These are phyloP conservation scores for Entonaema liquescens DNA, from an alignment of 495 filamentous ascomycete species.

Conservation along the genomic window DNA sequence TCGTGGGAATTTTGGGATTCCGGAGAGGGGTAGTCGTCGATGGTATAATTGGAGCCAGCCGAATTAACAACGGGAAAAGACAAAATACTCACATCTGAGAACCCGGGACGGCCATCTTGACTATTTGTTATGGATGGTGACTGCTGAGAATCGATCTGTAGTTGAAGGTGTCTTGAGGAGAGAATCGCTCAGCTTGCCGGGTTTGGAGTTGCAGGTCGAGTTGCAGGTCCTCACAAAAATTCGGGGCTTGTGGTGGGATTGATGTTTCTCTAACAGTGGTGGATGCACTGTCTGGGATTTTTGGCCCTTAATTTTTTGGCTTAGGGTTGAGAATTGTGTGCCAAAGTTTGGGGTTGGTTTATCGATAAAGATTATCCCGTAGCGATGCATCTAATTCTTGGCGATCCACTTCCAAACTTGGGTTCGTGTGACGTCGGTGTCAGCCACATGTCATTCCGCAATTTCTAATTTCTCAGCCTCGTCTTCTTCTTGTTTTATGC, in stretches of 20 bases:
- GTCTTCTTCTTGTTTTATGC: slow-evolving; percentile 27
- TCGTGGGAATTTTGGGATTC: not conserved
- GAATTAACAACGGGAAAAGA: not conserved
- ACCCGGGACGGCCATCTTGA: slow-evolving; percentile 62
- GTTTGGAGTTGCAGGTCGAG: slow-evolving; percentile 4
- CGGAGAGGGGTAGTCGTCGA: slow-evolving; percentile 9
- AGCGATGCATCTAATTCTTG: not conserved
- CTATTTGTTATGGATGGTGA: slow-evolving; percentile 43
- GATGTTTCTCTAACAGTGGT: slow-evolving; percentile 33
- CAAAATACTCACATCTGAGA: slow-evolving; percentile 62
- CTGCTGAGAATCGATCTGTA: slow-evolving; percentile 37
- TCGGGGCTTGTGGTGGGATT: slow-evolving; percentile 29
- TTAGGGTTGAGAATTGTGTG: slow-evolving; percentile 48
- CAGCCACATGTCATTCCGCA: slow-evolving; percentile 25
- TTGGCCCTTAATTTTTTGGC: slow-evolving; percentile 38
- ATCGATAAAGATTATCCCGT: slow-evolving; percentile 14
- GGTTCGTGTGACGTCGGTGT: slow-evolving; percentile 14
- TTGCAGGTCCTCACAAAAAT: slow-evolving; percentile 32
- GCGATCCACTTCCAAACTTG: not conserved
- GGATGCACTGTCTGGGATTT: slow-evolving; percentile 34
- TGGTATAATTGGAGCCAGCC: not conserved
- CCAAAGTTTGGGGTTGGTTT: slow-evolving; percentile 3
- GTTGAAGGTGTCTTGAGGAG: slow-evolving; percentile 19
- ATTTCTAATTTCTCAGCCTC: slow-evolving; percentile 32
- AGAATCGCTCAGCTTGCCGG: slow-evolving; percentile 28